Percentiles rank a stretch among this genome's conserved stretches.
phyloP scores from a whole-genome alignment of 805 yeast species.

The Saccharomycopsis sp. region DNA sequence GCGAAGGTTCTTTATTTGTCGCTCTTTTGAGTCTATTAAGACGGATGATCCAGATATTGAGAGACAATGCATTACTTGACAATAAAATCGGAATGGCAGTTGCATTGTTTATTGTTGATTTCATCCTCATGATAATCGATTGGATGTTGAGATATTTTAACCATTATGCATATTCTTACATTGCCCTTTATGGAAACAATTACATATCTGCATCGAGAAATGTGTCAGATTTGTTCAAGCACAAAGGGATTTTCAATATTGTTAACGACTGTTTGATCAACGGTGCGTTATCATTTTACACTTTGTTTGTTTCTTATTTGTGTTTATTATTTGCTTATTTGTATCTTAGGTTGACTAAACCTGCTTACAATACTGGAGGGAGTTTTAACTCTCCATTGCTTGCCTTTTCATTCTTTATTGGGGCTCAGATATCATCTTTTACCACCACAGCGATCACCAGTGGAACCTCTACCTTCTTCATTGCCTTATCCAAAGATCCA shows the following conservation, averaged over 20 bases:
- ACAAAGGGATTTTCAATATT: constrained; percentile 78
- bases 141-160: constrained; percentile 84
- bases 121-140: constrained; percentile 57
- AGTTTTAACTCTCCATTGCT: constrained; percentile 63
- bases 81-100: constrained; percentile 50
- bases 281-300: constrained; percentile 70
- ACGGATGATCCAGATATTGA: constrained; percentile 45
- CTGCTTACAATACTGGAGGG: constrained; percentile 55
- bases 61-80: constrained; percentile 44
- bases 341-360: constrained; percentile 61
- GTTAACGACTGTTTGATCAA: constrained; percentile 79
- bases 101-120: constrained; percentile 47
- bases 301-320: constrained; percentile 65
- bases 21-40: constrained; percentile 63
- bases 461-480: constrained; percentile 78
- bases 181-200: constrained; percentile 80
- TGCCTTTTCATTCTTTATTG: constrained; percentile 66
- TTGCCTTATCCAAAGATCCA: constrained; percentile 80
- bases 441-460: constrained; percentile 70
- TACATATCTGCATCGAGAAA: constrained; percentile 74
- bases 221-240: constrained; percentile 70
- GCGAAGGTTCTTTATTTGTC: constrained; percentile 75
- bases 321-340: constrained; percentile 56
- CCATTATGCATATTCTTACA: constrained; percentile 81
- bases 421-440: constrained; percentile 69